Evolutionary conservation across 1,139 yeast genomes (phyloP).

Genomic region (Geotrichum australiense): DNA sequence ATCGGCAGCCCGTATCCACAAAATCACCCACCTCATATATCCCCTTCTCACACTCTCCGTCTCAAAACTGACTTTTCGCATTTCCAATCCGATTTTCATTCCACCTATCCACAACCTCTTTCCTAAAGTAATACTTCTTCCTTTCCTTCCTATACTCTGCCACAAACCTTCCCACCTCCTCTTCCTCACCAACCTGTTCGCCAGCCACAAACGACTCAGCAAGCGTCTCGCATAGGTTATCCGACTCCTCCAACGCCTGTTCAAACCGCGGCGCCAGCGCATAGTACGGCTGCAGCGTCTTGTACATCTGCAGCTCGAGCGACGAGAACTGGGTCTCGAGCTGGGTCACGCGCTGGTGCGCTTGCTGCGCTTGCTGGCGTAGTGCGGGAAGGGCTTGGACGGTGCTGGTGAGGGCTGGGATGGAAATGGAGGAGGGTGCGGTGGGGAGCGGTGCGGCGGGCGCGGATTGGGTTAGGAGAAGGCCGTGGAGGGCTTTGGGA

Average conservation of each 20-base stretch:
- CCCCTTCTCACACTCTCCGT: too few species aligned
- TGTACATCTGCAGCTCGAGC: slow-evolving; percentile 38
- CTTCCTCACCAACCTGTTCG: slow-evolving; percentile 22
- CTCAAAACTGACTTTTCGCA: too few species aligned
- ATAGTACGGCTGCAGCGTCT: slow-evolving; percentile 33
- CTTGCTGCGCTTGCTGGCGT: slow-evolving; percentile 13
- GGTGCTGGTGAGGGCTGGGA: background rate
- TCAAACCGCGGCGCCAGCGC: slow-evolving; percentile 31
- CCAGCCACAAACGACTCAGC: slow-evolving; percentile 29
- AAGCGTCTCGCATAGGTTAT: slow-evolving; percentile 32
- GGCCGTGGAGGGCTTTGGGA: slow-evolving; percentile 16
- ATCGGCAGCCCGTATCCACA: too few species aligned
- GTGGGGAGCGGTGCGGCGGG: slow-evolving; percentile 1
- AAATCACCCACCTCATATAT: too few species aligned
- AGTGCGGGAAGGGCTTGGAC: slow-evolving; percentile 2
- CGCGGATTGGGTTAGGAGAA: slow-evolving; percentile 7
- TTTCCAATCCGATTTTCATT: slow-evolving; percentile 56
- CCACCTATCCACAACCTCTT: slow-evolving; percentile 55
- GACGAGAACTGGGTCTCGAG: slow-evolving; percentile 27
- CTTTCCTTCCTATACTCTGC: slow-evolving; percentile 42
- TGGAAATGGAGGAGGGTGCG: background rate
- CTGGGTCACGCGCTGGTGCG: slow-evolving; percentile 9
- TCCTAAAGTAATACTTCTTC: slow-evolving; percentile 46
- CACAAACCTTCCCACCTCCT: slow-evolving; percentile 36
- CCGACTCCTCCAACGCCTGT: slow-evolving; percentile 31